Evolutionary conservation across 148 eudicot genomes (phyloP), one percentile per base, ranked within the genome.

Genomic region (Rhododendron ovatum): DNA sequence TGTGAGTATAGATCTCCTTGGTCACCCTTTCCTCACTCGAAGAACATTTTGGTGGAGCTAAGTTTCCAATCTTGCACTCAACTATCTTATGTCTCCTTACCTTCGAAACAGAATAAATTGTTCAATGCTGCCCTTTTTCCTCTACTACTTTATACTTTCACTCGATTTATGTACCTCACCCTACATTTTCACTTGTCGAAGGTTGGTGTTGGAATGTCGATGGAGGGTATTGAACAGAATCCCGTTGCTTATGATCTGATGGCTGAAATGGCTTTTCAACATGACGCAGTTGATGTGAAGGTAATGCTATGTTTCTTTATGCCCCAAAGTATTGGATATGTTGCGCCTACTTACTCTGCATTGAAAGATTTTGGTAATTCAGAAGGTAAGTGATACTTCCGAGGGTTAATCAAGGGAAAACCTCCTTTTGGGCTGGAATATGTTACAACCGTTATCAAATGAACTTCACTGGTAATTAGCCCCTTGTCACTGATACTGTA

Each of bases 141-240:
- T 3, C 24, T 22, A 14, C 5, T 5, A 48, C 37, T 35, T 24
- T 13, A 67, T 39, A 28, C 3, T 59, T 50, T 55, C 50, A 33
- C 48, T 39, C 7, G 26, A 45, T 75, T 67, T 50, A 33, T 82
- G 82, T 55, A 77, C 75, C 57, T 78, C 84, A 85, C 85, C 85
- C 82, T 55, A 22, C 43, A 2, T 59, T 30, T 87, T 59, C 37
- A 41, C 61, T 30, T 48, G 4, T 33, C 37, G 8, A 37, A 92
- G 93, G 91, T 92, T 88, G 92, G 93, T 79, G 89, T 92, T 84
- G 93, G 93, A 81, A 92, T 92, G 93, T 86, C 93, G 77, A 92
- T 92, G 93, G 92, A 92, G 88, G 93, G 91, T 71, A 92, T 90
- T 61, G 92, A 92, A 86, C 93, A 92, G 83, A 92, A 90, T 85